phyloP scores from a whole-genome alignment of 2,329 filamentous ascomycete genomes.

The Colletotrichum sp. region DNA sequence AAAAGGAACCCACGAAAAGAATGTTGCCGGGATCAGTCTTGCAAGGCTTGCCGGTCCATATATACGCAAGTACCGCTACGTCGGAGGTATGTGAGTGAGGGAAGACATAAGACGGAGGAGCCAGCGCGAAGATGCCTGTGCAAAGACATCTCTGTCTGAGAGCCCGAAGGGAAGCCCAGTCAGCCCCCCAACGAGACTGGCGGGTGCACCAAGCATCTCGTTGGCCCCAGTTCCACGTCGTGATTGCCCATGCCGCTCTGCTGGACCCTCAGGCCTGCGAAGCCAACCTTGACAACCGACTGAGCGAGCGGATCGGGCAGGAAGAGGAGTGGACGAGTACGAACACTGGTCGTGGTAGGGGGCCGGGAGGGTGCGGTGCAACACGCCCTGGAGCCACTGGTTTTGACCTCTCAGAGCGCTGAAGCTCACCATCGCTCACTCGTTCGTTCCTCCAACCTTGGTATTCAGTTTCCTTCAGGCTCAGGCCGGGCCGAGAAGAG shows the following conservation, averaged over 20 bases:
- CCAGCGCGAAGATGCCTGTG: background rate
- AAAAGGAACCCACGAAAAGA: constrained; percentile 1
- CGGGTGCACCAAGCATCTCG: background rate
- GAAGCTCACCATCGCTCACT: background rate
- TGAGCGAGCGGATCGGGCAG: constrained; percentile 3
- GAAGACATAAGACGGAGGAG: background rate
- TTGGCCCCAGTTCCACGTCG: background rate
- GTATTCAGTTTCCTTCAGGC: background rate
- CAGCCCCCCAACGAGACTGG: background rate
- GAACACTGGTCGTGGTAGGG: background rate
- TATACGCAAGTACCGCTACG: background rate
- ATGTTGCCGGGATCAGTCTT: background rate
- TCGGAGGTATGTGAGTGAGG: background rate
- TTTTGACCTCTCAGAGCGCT: background rate
- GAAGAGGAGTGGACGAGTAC: background rate
- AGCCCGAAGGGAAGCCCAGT: background rate
- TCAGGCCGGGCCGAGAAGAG: background rate
- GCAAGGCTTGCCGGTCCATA: constrained; percentile 3
- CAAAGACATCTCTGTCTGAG: background rate
- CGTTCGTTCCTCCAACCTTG: background rate
- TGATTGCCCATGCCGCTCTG: background rate
- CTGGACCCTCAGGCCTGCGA: background rate
- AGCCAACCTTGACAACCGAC: background rate
- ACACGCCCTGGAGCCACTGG: background rate
- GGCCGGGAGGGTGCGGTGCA: background rate